Percentiles rank a stretch among this genome's conserved stretches.
Evolutionary conservation across 140 eudicot genomes (phyloP).

Genomic region (Anethum foeniculum): DNA sequence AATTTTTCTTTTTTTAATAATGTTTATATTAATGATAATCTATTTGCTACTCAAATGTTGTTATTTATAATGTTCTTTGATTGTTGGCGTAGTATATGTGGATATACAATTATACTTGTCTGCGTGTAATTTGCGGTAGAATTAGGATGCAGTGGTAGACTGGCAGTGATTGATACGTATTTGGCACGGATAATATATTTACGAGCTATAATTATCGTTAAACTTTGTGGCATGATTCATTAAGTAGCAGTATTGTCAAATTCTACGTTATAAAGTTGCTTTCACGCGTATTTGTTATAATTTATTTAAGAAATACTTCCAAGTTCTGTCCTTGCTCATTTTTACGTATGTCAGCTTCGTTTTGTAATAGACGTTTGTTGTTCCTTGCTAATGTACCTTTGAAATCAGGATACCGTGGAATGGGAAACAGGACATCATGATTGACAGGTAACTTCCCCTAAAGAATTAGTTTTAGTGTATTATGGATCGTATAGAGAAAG

Average conservation of each 20-base stretch:
- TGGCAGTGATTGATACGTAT: not conserved
- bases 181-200: not conserved
- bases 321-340: not conserved
- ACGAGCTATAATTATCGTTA: not conserved
- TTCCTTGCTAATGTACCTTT: not conserved
- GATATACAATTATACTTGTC: not conserved
- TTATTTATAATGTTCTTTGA: not conserved
- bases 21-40: not conserved
- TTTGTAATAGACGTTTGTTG: not conserved
- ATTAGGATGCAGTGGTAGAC: not conserved
- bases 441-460: conserved; percentile 61
- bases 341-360: not conserved
- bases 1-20: not conserved
- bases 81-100: not conserved
- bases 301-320: not conserved
- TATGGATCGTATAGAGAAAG: conserved; percentile 5
- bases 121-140: not conserved
- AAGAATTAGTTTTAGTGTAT: not conserved
- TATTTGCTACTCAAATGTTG: not conserved
- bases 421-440: conserved; percentile 80
- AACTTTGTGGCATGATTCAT: not conserved
- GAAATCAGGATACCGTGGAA: conserved; percentile 91
- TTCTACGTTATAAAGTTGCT: not conserved
- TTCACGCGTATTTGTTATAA: not conserved
- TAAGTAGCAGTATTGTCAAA: not conserved